These are phyloP conservation scores for Coemansia sp. DNA, from an alignment of 192 early-diverging fungal species.

Conservation along the genomic window DNA sequence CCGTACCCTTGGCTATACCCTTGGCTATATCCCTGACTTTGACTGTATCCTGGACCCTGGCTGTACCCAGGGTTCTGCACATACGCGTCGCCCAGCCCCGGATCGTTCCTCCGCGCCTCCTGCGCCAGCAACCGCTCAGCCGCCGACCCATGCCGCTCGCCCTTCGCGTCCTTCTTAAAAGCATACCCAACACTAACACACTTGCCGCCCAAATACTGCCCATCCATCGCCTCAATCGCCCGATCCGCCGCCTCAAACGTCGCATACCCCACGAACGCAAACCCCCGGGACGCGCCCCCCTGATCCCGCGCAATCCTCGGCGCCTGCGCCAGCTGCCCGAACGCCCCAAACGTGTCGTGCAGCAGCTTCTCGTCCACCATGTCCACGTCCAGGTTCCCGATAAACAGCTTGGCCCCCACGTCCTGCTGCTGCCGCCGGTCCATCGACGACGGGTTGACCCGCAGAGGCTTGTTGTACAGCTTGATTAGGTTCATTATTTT, in stretches of 20 bases:
- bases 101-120: conserved; percentile 78
- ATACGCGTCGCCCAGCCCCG: too few relatives aligned
- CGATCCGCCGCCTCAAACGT: conserved; percentile 95
- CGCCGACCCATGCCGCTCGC: conserved; percentile 93
- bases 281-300: conserved; percentile 85
- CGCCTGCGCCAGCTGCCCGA: conserved; percentile 85
- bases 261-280: conserved; percentile 89
- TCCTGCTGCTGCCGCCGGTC: conserved; percentile 78
- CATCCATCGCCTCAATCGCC: conserved; percentile 98
- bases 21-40: too few relatives aligned
- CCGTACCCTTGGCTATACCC: too few relatives aligned
- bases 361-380: conserved; percentile 83
- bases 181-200: conserved; percentile 88
- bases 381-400: conserved; percentile 92
- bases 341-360: conserved; percentile 92
- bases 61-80: too few relatives aligned
- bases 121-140: conserved; percentile 89
- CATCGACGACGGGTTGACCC: conserved; percentile 89
- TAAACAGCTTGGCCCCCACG: conserved; percentile 93
- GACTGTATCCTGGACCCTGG: too few relatives aligned
- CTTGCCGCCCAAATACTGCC: conserved; percentile 93
- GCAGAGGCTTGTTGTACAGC: conserved; percentile 90
- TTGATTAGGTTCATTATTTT: conserved; percentile 98
- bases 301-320: conserved; percentile 85
- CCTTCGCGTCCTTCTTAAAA: conserved; percentile 98